Conservation (phyloP, 495 filamentous ascomycete genomes). For the Neurospora sp. region DNA sequence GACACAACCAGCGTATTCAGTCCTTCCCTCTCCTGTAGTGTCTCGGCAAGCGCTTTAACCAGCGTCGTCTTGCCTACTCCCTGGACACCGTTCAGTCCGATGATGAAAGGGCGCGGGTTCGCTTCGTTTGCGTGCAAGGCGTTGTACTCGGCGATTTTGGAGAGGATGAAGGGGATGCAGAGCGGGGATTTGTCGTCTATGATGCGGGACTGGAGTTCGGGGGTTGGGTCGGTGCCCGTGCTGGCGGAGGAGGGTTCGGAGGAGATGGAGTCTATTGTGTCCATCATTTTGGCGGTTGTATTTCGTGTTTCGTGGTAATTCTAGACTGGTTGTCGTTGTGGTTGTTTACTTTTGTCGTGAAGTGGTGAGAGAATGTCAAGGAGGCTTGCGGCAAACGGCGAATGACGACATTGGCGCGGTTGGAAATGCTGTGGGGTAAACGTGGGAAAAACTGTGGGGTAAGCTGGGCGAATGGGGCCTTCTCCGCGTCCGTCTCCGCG, state of each 20-base stretch:
- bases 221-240: constrained; percentile 7
- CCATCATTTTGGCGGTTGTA: background rate
- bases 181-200: constrained; percentile 80
- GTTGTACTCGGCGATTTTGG: constrained; percentile 46
- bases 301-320: no score
- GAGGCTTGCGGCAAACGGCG: background rate
- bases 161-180: constrained; percentile 78
- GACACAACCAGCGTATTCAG: constrained; percentile 68
- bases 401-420: background rate
- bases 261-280: background rate
- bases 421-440: background rate
- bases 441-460: background rate
- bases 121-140: constrained; percentile 15
- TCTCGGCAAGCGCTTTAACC: constrained; percentile 56
- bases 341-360: background rate
- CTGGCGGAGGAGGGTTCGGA: constrained; percentile 1
- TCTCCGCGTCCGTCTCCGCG: background rate
- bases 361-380: background rate
- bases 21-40: constrained; percentile 54
- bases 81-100: constrained; percentile 62
- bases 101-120: constrained; percentile 39
- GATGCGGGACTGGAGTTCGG: constrained; percentile 26
- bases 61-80: constrained; percentile 89
- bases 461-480: background rate
- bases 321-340: no score